These are phyloP conservation scores for Bruguiera sexangula DNA, from an alignment of 345 rosid species.

Conservation along the genomic window DNA sequence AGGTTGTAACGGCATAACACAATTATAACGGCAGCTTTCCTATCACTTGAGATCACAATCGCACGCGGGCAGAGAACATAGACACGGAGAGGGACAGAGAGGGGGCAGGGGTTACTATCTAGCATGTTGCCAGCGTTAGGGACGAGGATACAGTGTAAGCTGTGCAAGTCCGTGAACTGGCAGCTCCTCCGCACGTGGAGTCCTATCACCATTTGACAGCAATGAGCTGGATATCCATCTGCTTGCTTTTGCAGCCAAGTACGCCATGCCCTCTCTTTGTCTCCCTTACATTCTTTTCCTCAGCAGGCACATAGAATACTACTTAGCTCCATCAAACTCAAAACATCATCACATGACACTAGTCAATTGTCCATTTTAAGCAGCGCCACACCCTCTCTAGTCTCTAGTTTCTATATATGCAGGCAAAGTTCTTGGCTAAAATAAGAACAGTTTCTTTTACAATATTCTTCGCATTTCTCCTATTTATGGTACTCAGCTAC, in stretches of 20 bases:
- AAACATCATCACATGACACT: not conserved
- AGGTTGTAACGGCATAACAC: too few species aligned
- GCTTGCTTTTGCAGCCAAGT: constrained; percentile 10
- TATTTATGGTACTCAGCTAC: too few species aligned
- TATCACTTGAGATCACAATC: too few species aligned
- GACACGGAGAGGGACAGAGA: not conserved
- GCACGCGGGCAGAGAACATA: not conserved
- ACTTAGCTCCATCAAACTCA: too few species aligned
- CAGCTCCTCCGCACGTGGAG: constrained; percentile 42
- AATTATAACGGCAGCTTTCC: not conserved
- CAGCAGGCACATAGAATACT: not conserved
- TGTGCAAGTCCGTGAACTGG: constrained; percentile 44
- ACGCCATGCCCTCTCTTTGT: not conserved
- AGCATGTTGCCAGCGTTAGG: constrained; percentile 34
- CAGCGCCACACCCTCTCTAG: too few species aligned
- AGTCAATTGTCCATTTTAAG: too few species aligned
- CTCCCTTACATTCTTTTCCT: not conserved
- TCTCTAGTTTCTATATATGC: too few species aligned
- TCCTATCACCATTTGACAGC: constrained; percentile 18
- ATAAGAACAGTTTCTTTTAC: too few species aligned
- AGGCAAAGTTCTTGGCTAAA: too few species aligned
- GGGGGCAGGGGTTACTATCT: not conserved
- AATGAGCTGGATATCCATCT: constrained; percentile 44
- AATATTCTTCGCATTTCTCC: too few species aligned
- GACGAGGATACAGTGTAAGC: constrained; percentile 37